Evolutionary conservation across 78 protist species (phyloP), one percentile per base, ranked within the genome.

Genomic region (Dictyostelium capitatum): DNA sequence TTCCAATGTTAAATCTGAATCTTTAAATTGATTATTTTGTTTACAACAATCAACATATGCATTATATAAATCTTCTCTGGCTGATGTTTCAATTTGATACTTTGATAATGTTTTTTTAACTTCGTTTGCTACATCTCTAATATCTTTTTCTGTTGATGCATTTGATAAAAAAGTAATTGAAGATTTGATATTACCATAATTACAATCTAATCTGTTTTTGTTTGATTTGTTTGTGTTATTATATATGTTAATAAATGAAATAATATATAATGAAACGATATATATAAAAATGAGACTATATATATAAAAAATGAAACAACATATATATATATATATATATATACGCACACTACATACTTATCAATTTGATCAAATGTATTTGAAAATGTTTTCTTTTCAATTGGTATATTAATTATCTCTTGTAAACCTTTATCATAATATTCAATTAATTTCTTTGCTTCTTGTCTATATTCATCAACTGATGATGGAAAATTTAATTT

Each of bases 1-100:
- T 23, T 89, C 87, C 1, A 43, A 17, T 6, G 51, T 56, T 11
- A 79, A 43, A 14, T 2, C 3, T 2, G 46, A 25, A 15, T 79
- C 56, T 23, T 48, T 56, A 23, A 73, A 73, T 2, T 47, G 32
- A 20, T 72, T 72, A 14, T 72, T 72, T 54, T 78, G 92, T 47
- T 77, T 41, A 6, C 69, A 30, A n/a, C 78, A 50, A 25, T 25
- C 11, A 0, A 70, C 46, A 9, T 80, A 70, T 46, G 46, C 79
- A 32, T 82, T n/a, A 56, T 91, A 91, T 9, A 94, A 64, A 28
- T 94, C 96, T n/a, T 62, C 84, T 51, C 96, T 72, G 67, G 50
- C 32, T 25, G 46, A 15, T 2, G 78, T 81, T 17, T 65, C 75
- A 25, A 84, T 87, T 0, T 43, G 70, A 53, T 67, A 77, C 15